Evolutionary conservation across 805 yeast genomes (phyloP), one percentile per base, ranked within the genome.

Genomic region (Sporopachydermia lactativora): DNA sequence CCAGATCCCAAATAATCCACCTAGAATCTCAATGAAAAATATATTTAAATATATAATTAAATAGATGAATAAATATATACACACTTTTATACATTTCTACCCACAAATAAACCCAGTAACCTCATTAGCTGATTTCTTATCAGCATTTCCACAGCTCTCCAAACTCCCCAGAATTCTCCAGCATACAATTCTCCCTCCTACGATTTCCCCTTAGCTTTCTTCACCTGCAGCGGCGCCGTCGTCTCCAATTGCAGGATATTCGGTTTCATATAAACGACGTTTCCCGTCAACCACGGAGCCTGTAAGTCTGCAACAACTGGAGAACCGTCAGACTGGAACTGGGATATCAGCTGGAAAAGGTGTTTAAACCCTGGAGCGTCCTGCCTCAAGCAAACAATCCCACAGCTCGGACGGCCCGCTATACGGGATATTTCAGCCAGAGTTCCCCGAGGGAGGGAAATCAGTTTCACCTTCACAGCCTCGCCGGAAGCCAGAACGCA

Each of bases 401-500:
- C 54, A 3, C 51, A 50, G 34, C 59, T 51, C 3, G 54, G 53
- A 4, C 46, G 47, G 14, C 52, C 49, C 17, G 61, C 44, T 13
- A 50, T 49, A 18, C 45, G 42, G 24, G 68, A 60, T 4, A 68
- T 43, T 41, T 47, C 44, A 3, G 42, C 48, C 51, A 50, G 52
- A 4, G 62, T 47, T 3, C 47, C 64, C 45, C 57, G 60, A 3
- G 77, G 78, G 15, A 73, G 53, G 42, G 69, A 73, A 3, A 73
- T 59, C 36, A 73, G 54, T 46, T 70, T 72, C 3, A 70, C 69
- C 15, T 8, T 6, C 15, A 11, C 15, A 13, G 8, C 18, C 11
- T 35, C n/a, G 8, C 11, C 6, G 0, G 68, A 60, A 0, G 77
- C 65, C 5, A 70, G 55, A 36, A 52, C 59, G 4, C 67, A 49